These are phyloP conservation scores for Malus orientalis DNA, from an alignment of 306 rosid genomes.

Conservation along the genomic window DNA sequence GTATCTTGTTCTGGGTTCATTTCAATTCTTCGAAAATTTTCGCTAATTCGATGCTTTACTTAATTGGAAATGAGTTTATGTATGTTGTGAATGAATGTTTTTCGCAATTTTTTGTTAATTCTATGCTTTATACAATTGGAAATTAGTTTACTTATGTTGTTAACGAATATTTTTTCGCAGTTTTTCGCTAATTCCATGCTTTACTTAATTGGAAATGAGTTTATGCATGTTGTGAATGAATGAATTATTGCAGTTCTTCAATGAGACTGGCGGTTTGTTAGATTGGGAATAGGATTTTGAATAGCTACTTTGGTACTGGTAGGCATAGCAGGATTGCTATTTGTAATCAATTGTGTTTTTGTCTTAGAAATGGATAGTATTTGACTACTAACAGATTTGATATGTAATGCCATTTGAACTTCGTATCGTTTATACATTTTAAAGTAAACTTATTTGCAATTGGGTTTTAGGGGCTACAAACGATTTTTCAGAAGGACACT, in stretches of 20 bases:
- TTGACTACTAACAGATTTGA: background rate
- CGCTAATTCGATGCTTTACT: background rate
- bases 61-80: no score
- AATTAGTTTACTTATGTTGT: no score
- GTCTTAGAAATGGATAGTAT: background rate
- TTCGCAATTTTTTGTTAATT: no score
- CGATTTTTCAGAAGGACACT: slow-evolving; percentile 79
- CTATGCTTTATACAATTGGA: no score
- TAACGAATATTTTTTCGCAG: no score
- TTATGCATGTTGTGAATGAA: background rate
- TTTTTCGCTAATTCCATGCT: no score
- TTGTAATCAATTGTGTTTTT: background rate
- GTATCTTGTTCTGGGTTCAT: background rate
- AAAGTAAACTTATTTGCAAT: slow-evolving; percentile 1
- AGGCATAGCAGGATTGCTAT: background rate
- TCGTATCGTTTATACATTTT: background rate
- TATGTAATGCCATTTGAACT: background rate
- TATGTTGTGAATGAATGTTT: no score
- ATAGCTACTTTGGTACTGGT: background rate
- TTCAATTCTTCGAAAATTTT: background rate
- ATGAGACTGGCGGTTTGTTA: background rate
- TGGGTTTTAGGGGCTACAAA: slow-evolving; percentile 72
- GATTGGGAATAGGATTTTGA: background rate
- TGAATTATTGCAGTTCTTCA: background rate
- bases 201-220: no score